phyloP scores from a whole-genome alignment of 768 basidiomycete genomes.

The Termitomyces sp. region DNA sequence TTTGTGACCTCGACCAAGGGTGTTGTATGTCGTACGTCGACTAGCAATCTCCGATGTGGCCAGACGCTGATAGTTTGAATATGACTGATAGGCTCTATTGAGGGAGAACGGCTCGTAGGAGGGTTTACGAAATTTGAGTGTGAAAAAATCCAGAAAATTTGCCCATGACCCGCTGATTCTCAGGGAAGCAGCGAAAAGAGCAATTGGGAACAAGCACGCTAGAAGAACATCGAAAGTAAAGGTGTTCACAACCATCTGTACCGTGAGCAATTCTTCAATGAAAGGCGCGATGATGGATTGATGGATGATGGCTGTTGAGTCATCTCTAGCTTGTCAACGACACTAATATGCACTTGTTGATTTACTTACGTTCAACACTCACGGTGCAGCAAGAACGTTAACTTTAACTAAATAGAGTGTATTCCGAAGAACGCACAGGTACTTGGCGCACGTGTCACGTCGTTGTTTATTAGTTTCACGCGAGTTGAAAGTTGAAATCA shows the following conservation, averaged over 20 bases:
- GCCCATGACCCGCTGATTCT: slow-evolving; percentile 20
- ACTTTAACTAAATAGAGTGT: too few species aligned
- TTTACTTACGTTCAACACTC: too few species aligned
- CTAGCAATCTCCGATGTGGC: slow-evolving; percentile 37
- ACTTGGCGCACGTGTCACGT: too few species aligned
- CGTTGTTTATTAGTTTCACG: too few species aligned
- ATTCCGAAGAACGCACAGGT: too few species aligned
- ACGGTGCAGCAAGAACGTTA: too few species aligned
- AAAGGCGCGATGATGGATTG: background rate
- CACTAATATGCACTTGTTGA: too few species aligned
- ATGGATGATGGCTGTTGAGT: too few species aligned
- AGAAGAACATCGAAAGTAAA: slow-evolving; percentile 34
- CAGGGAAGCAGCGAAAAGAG: slow-evolving; percentile 30
- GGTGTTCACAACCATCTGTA: slow-evolving; percentile 1
- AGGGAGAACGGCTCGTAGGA: slow-evolving; percentile 39
- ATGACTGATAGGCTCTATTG: slow-evolving; percentile 40
- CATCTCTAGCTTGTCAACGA: too few species aligned
- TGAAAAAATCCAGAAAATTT: slow-evolving; percentile 26
- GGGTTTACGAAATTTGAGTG: slow-evolving; percentile 17
- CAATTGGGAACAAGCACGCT: slow-evolving; percentile 36
- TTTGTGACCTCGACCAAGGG: slow-evolving; percentile 43
- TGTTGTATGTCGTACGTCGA: slow-evolving; percentile 41
- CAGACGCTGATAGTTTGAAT: slow-evolving; percentile 38
- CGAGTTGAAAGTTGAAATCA: too few species aligned
- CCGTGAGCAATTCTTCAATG: background rate